Evolutionary conservation across 805 yeast genomes (phyloP), one percentile per base, ranked within the genome.

Genomic region (Pachysolen tannophilus): DNA sequence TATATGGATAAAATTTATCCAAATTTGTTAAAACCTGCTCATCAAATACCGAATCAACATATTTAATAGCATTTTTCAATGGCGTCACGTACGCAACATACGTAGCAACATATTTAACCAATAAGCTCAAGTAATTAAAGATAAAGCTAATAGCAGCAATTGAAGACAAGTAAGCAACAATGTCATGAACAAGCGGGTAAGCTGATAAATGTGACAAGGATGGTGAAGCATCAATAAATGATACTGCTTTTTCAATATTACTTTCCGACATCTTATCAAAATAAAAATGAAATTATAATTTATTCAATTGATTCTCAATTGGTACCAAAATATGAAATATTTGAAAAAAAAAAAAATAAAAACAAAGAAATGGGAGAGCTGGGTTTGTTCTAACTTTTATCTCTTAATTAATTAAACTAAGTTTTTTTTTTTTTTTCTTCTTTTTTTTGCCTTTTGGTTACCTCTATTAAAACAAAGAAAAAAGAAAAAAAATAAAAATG

Each of bases 121-220:
- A 33, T 1, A 42, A 32, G 15, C 42, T 34, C n/a, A 45, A 26
- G 27, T 51, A 45, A 8, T 40, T 21, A 29, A 42, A 38, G n/a
- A 49, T 28, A n/a, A 43, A 32, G 20, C 37, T 39, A 29, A 42
- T 40, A 1, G 48, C 25, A 13, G 50, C 41, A 19, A 45, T 45
- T 11, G 38, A 37, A 10, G 41, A 34, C 5, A 49, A 30, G 11
- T 39, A 44, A 4, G 38, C 32, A 28, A 41, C 30, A 11, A 47
- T 26, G 16, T 58, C 62, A 6, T 46, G 35, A 30, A 55, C 46
- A 5, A 55, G 27, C 6, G 64, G 63, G 34, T 60, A 60, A 5
- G 45, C 44, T 34, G 42, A 42, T 30, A 60, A 26, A 37, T 59
- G 64, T 11, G 40, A 32, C 13, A 32, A 27, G 5, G 34, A 17